These are phyloP conservation scores for Oryza rufipogon DNA, from an alignment of 176 grass and related monocot genomes.

Conservation along the genomic window DNA sequence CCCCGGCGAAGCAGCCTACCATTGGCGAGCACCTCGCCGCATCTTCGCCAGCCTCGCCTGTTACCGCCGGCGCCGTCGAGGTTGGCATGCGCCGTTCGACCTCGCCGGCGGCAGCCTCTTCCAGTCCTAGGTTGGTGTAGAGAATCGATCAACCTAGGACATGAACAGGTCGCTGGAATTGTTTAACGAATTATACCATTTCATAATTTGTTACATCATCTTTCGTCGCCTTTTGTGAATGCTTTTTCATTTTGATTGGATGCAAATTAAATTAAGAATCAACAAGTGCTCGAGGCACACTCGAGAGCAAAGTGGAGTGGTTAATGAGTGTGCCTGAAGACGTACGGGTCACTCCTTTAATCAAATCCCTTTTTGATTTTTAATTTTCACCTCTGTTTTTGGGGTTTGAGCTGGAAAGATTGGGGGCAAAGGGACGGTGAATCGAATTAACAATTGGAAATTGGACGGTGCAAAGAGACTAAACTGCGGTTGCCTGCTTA, in stretches of 20 bases:
- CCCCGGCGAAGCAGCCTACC: neutral
- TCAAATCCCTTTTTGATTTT: neutral
- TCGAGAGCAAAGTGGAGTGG: slow-evolving; percentile 1
- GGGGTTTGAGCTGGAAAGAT: slow-evolving; percentile 26
- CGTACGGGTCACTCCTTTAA: neutral
- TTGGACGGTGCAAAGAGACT: neutral
- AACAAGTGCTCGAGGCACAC: neutral
- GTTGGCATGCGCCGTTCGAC: too few species aligned
- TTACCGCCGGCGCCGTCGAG: neutral
- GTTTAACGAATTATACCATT: neutral
- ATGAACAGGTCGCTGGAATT: neutral
- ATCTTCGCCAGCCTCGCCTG: neutral
- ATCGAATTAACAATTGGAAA: neutral
- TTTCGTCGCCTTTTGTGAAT: slow-evolving; percentile 16
- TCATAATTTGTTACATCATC: neutral
- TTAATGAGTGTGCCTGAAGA: neutral
- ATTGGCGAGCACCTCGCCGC: neutral
- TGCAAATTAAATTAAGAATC: neutral
- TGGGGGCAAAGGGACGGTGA: neutral
- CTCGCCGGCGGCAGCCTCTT: neutral
- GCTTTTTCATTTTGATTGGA: slow-evolving; percentile 9
- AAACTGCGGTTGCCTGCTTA: neutral
- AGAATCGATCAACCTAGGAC: slow-evolving; percentile 18
- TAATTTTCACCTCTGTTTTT: neutral
- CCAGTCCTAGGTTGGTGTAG: neutral